Evolutionary conservation across 2,329 filamentous ascomycete species (phyloP), one percentile per base, ranked within the genome.

Genomic region (Fusarium sp.): DNA sequence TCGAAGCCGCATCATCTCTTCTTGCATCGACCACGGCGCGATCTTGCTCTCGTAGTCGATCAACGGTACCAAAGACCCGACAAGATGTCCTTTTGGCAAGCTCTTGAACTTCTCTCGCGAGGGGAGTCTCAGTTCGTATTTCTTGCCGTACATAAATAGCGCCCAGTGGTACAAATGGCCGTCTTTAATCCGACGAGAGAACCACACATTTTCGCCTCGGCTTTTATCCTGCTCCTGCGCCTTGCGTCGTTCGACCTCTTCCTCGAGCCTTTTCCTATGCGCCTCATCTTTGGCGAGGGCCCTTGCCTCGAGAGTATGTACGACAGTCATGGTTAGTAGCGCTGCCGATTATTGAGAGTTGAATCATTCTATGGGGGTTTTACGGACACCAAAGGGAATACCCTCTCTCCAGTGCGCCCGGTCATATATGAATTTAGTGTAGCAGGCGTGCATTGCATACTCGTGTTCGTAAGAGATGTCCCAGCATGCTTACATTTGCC

Each of bases 311-410:
- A 50, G 28, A 13, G 28, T 32, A 7, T 13, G 0, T 12, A 50
- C 13, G 5, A 3, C 28, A 3, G 3, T 32, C 47, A 50, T 50
- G 8, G 10, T 6, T 3, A 13, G 1, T 13, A 32, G 15, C 8
- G 11, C 5, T n/a, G 10, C 3, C 3, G 5, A 18, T 0, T 18
- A 5, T 50, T 0, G 3, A 12, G 22, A 18, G 2, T 1, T 13
- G 47, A 6, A 7, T 18, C 22, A 18, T 26, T 26, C 26, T 26
- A 26, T 26, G 26, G 6, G 26, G 6, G 6, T 26, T 6, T 26
- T 26, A 6, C 26, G 26, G 26, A 26, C 26, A 26, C 6, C 6
- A 26, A 26, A 6, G 26, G 26, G 6, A 26, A 26, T 26, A 7
- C 26, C 26, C 2, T 26, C 26, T 26, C 26, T 26, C 26, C 26